Evolutionary conservation across 805 yeast genomes (phyloP), one percentile per base, ranked within the genome.

Genomic region (Wickerhamia fluorescens): DNA sequence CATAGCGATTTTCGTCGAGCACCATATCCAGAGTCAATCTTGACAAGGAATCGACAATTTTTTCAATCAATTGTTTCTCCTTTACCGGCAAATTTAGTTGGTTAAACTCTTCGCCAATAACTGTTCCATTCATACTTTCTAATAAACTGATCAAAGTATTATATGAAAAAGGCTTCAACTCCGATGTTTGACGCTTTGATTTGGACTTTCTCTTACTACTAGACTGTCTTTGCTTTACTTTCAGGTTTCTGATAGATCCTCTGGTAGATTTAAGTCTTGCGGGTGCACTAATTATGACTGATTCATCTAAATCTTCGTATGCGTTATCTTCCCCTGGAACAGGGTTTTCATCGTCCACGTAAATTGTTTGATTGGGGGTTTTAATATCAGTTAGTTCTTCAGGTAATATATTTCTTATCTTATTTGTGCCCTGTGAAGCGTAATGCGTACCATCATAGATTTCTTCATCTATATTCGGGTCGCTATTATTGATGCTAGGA

Each of bases 1-100:
- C 78, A 34, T 81, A 78, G 45, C 92, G 73, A 16, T 73, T 74
- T 16, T 85, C 85, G 51, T 89, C 95, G 32, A 84, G 51, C 30
- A 87, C 81, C 84, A 92, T 86, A 47, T 87, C 96, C 30, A 88
- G 85, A 3, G 95, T 86, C 34, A 92, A 68, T 43, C 92, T 68
- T 22, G 92, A 78, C 26, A 89, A 62, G 2, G 94, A 78, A 45
- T 87, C 95, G 3, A 89, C 82, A 27, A 89, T 75, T 53, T 85
- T 77, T 47, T 89, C 96, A 24, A 89, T 63, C 23, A 88, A 64
- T 43, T 74, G 78, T 41, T 82, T 80, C 46, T 87, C 95, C 35
- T 78, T 79, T 0, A 68, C 57, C 7, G 89, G 87, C 39, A 87
- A 65, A 21, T 80, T 82, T 34, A 88, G 56, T 29, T 74, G 73